phyloP scores from a whole-genome alignment of 1,284 basidiomycete species.

The Mycena sp. region DNA sequence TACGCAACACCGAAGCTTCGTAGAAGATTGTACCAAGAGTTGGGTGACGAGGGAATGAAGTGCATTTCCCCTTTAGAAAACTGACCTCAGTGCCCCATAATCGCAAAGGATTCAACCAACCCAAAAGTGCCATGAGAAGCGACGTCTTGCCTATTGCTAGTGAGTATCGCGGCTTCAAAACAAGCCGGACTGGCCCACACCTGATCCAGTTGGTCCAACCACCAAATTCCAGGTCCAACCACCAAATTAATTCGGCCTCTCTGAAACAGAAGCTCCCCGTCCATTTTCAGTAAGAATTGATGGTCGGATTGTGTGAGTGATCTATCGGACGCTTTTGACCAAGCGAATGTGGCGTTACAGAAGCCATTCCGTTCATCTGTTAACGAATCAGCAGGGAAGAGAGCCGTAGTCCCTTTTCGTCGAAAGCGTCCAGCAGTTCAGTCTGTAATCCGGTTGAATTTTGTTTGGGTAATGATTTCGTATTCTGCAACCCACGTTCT shows the following conservation, averaged over 20 bases:
- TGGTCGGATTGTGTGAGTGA: conserved; percentile 43
- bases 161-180: not conserved
- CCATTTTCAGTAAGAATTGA: conserved; percentile 59
- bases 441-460: conserved; percentile 49
- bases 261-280: conserved; percentile 65
- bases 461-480: not conserved
- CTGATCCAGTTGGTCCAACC: conserved; percentile 67
- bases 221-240: too few species aligned
- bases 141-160: conserved; percentile 11
- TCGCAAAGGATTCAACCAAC: conserved; percentile 44
- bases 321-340: conserved; percentile 48
- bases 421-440: conserved; percentile 60
- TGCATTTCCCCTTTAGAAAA: conserved; percentile 63
- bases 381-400: conserved; percentile 38
- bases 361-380: conserved; percentile 46
- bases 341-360: conserved; percentile 52
- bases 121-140: conserved; percentile 64
- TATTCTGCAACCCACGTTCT: conserved; percentile 36
- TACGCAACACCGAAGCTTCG: conserved; percentile 74
- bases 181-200: conserved; percentile 17
- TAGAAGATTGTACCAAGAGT: conserved; percentile 74
- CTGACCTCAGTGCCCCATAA: not conserved
- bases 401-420: conserved; percentile 42
- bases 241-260: conserved; percentile 70
- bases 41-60: conserved; percentile 59